Evolutionary conservation across 441 rosid species (phyloP).

Genomic region (Corymbia calophylla): DNA sequence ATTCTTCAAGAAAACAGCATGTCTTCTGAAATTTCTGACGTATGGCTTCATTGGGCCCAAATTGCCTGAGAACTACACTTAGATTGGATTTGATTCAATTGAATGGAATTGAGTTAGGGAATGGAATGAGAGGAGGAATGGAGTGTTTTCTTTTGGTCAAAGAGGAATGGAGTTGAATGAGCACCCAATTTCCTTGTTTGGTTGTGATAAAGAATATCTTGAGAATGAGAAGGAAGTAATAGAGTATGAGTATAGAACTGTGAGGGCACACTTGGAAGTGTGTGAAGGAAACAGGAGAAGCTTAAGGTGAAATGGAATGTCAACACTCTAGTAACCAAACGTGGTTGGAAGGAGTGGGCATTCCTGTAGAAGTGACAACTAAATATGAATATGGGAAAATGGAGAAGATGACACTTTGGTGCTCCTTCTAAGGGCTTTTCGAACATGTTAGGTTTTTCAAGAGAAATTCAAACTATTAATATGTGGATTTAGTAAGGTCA

Average conservation of each 20-base stretch:
- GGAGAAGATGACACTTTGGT: background rate
- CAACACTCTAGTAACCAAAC: background rate
- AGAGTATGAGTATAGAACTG: background rate
- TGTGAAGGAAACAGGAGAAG: background rate
- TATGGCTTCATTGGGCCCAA: too few relatives aligned
- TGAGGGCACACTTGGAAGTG: background rate
- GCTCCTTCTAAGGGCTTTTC: background rate
- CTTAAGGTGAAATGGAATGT: background rate
- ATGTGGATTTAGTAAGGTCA: background rate
- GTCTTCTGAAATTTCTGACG: too few relatives aligned
- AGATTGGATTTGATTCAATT: background rate
- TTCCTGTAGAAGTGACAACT: background rate
- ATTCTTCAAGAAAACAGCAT: too few relatives aligned
- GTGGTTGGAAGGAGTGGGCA: background rate
- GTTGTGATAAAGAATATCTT: background rate
- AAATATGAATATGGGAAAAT: background rate
- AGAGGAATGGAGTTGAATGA: background rate
- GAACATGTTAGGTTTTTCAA: background rate
- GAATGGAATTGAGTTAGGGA: background rate
- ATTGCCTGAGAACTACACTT: too few relatives aligned
- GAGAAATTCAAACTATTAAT: background rate
- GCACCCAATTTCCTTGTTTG: background rate
- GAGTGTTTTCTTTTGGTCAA: background rate
- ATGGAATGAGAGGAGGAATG: background rate
- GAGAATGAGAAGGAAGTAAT: background rate